Evolutionary conservation across 768 basidiomycete species (phyloP), one percentile per base, ranked within the genome.

Genomic region (Kwoniella newhampshirensis): DNA sequence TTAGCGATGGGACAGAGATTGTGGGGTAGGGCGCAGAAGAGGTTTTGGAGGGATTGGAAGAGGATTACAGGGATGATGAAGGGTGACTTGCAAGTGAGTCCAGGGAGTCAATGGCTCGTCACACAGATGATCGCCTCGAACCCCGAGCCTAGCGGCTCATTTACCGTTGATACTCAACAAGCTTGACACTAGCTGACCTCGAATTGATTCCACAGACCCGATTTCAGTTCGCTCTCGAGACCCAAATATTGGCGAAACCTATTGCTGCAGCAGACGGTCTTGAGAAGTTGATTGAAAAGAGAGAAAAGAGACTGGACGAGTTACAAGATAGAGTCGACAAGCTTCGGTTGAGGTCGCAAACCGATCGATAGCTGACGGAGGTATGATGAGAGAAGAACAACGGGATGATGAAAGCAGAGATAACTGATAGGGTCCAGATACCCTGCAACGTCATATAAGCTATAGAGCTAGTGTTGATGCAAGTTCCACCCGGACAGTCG

Each of bases 21-120:
- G 23, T 77, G 75, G 75, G 43, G 40, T 0, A 51, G 54, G 20
- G 64, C 71, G 4, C 69, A 73, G 54, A 55, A 43, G 37, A 47
- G 37, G 21, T 77, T 77, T 52, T 75, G 74, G 74, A 47, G 48
- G 44, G 71, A 75, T 51, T 75, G 71, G 71, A 54, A 56, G 3
- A 52, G 75, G 26, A 62, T 69, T 4, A 70, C 58, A 3, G 39
- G 35, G 21, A 66, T 73, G 59, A 46, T 75, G 27, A 52, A 66
- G 45, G 64, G 62, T 25, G 75, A 77, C 53, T 45, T 73, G 8
- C 52, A 70, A 60, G 75, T 70, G 35, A 46, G 65, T 60, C 6
- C 11, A 37, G 8, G 35, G 9, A n/a, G 9, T 20, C 41, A 27
- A 11, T n/a, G 11, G 11, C 36, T 37, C 11, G 11, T 11, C 36